phyloP scores from a whole-genome alignment of 1,284 basidiomycete species.

The Ceratobasidium sp. region DNA sequence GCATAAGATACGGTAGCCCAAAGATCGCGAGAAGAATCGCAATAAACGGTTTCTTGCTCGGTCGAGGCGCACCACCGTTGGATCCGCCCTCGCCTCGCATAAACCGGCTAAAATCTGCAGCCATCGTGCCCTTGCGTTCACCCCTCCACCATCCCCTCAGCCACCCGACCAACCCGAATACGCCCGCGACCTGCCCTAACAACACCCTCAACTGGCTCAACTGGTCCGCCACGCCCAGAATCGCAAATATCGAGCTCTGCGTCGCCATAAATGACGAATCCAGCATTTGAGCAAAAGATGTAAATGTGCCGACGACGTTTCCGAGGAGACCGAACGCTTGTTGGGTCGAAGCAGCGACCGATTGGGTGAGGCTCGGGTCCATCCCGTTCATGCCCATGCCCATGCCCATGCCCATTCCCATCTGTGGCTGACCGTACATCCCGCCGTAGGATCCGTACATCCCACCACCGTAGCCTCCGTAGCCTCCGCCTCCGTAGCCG shows the following conservation, averaged over 20 bases:
- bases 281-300: conserved; percentile 97
- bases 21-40: conserved; percentile 97
- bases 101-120: conserved; percentile 60
- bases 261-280: conserved; percentile 99
- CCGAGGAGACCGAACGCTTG: conserved; percentile 95
- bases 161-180: conserved; percentile 92
- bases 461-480: conserved; percentile 61
- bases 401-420: conserved; percentile 62
- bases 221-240: conserved; percentile 98
- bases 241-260: conserved; percentile 97
- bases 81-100: conserved; percentile 65
- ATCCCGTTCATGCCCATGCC: conserved; percentile 62
- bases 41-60: conserved; percentile 91
- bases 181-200: conserved; percentile 91
- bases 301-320: conserved; percentile 95
- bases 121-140: conserved; percentile 56
- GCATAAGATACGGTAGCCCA: conserved; percentile 95
- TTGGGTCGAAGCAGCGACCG: conserved; percentile 90
- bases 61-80: conserved; percentile 53
- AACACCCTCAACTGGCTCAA: conserved; percentile 92
- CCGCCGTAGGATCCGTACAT: conserved; percentile 61
- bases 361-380: conserved; percentile 72
- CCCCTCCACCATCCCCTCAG: conserved; percentile 67
- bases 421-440: conserved; percentile 47
- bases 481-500: conserved; percentile 54